Evolutionary conservation across 768 basidiomycete species (phyloP).

Genomic region (Boletellus emodensis): DNA sequence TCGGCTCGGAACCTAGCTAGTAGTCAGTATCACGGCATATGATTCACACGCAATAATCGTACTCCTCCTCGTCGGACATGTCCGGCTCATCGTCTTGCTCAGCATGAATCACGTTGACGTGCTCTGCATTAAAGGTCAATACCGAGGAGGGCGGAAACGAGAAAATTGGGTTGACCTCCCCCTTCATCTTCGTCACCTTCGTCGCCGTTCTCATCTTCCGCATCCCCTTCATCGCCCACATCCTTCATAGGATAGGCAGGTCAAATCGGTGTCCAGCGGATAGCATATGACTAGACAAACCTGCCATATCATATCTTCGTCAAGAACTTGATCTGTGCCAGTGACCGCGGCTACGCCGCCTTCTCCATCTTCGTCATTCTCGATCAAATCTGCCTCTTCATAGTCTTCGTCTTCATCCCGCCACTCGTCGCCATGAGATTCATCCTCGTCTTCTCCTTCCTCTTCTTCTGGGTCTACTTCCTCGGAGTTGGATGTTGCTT

Average conservation of each 20-base stretch:
- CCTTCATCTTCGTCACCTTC: constrained; percentile 42
- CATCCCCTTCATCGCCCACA: constrained; percentile 51
- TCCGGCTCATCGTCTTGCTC: constrained; percentile 62
- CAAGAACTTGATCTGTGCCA: constrained; percentile 45
- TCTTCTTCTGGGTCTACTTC: constrained; percentile 67
- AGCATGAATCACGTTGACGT: constrained; percentile 58
- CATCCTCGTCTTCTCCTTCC: constrained; percentile 55
- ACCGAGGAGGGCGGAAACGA: background rate
- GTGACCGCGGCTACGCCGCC: constrained; percentile 48
- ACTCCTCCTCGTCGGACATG: constrained; percentile 68
- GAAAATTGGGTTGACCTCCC: constrained; percentile 14
- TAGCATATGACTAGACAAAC: constrained; percentile 30
- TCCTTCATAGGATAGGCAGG: constrained; percentile 35
- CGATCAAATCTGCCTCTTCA: constrained; percentile 57
- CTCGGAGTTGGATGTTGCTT: constrained; percentile 73
- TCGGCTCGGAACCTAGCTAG: constrained; percentile 38
- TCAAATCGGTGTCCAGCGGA: constrained; percentile 9
- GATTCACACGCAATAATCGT: constrained; percentile 22
- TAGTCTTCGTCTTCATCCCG: constrained; percentile 51
- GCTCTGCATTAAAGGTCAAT: constrained; percentile 29
- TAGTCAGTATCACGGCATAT: constrained; percentile 13
- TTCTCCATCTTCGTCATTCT: constrained; percentile 56
- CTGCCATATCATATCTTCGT: constrained; percentile 57
- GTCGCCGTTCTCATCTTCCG: constrained; percentile 56
- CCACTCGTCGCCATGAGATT: constrained; percentile 47